phyloP scores from a whole-genome alignment of 768 basidiomycete species.

The Cyclocybe cylindracea region DNA sequence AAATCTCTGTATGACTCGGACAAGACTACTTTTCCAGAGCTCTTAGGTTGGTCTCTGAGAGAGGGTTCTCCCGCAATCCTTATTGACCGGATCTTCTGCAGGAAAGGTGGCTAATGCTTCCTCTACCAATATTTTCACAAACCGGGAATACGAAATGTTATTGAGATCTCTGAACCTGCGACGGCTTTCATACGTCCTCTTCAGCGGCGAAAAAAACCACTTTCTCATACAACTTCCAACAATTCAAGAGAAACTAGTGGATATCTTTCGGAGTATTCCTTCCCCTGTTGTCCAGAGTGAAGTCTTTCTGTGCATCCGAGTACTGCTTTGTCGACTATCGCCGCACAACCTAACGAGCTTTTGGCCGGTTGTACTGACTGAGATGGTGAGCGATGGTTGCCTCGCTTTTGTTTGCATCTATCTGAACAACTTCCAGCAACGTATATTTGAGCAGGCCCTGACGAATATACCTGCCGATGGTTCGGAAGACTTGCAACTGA shows the following conservation, averaged over 20 bases:
- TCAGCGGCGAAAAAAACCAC: slow-evolving; percentile 87
- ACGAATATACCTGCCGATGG: slow-evolving; percentile 72
- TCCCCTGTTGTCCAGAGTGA: slow-evolving; percentile 90
- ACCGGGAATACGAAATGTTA: slow-evolving; percentile 91
- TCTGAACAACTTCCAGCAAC: slow-evolving; percentile 54
- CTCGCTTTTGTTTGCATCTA: neutral
- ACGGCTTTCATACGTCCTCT: slow-evolving; percentile 83
- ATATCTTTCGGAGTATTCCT: slow-evolving; percentile 78
- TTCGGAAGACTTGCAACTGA: slow-evolving; percentile 79
- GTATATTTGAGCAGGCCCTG: slow-evolving; percentile 85
- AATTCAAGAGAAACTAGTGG: slow-evolving; percentile 97
- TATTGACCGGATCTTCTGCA: slow-evolving; percentile 25
- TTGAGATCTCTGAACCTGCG: slow-evolving; percentile 84
- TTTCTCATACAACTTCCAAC: slow-evolving; percentile 87
- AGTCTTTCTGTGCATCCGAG: slow-evolving; percentile 91
- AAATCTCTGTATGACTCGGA: slow-evolving; percentile 83
- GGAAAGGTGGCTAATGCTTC: slow-evolving; percentile 83
- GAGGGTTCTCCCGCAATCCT: slow-evolving; percentile 27
- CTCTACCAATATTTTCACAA: slow-evolving; percentile 95
- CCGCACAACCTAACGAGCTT: slow-evolving; percentile 92
- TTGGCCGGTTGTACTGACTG: slow-evolving; percentile 95
- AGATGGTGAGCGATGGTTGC: slow-evolving; percentile 58
- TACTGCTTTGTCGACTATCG: slow-evolving; percentile 87
- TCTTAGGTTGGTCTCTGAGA: slow-evolving; percentile 57
- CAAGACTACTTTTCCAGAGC: slow-evolving; percentile 81